Percentiles rank a stretch among this genome's conserved stretches.
These are phyloP conservation scores for Torulaspora quercuum DNA, from an alignment of 805 yeast species.

Conservation along the genomic window DNA sequence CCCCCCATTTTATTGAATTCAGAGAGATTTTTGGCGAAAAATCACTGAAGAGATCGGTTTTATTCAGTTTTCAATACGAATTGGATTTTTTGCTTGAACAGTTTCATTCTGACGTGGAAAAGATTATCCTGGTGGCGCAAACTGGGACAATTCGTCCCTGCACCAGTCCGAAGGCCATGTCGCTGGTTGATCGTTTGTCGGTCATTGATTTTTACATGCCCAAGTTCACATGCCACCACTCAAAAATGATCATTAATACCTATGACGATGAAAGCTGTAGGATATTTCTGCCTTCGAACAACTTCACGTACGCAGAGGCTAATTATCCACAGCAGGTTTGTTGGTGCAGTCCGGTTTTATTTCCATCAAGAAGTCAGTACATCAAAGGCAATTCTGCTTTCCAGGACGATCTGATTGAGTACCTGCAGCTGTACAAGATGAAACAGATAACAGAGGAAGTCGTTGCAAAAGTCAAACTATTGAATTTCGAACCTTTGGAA, in stretches of 20 bases:
- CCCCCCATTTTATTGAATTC: slow-evolving; percentile 27
- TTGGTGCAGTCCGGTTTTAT: slow-evolving; percentile 55
- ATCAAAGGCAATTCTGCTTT: slow-evolving; percentile 35
- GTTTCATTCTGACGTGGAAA: slow-evolving; percentile 22
- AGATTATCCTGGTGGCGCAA: slow-evolving; percentile 34
- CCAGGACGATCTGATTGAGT: slow-evolving; percentile 43
- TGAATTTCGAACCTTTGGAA: slow-evolving; percentile 46
- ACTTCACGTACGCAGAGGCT: slow-evolving; percentile 54
- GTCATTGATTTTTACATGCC: slow-evolving; percentile 37
- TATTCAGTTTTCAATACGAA: slow-evolving; percentile 50
- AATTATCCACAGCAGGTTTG: slow-evolving; percentile 59
- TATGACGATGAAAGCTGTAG: slow-evolving; percentile 46
- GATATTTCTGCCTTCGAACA: slow-evolving; percentile 57
- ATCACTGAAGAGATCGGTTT: slow-evolving; percentile 39
- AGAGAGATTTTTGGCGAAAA: slow-evolving; percentile 36
- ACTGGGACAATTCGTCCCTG: slow-evolving; percentile 33
- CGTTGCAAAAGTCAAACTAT: slow-evolving; percentile 28
- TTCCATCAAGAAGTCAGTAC: slow-evolving; percentile 3
- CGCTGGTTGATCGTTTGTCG: slow-evolving; percentile 13
- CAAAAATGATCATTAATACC: slow-evolving; percentile 62
- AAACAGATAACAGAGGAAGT: slow-evolving; percentile 32
- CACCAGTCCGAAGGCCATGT: slow-evolving; percentile 12
- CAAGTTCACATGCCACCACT: slow-evolving; percentile 54
- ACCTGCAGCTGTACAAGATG: slow-evolving; percentile 44
- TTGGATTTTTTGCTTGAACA: slow-evolving; percentile 40